Base-by-base conservation (phyloP, 73 alveolate species). In the Uronychia binucleata region DNA sequence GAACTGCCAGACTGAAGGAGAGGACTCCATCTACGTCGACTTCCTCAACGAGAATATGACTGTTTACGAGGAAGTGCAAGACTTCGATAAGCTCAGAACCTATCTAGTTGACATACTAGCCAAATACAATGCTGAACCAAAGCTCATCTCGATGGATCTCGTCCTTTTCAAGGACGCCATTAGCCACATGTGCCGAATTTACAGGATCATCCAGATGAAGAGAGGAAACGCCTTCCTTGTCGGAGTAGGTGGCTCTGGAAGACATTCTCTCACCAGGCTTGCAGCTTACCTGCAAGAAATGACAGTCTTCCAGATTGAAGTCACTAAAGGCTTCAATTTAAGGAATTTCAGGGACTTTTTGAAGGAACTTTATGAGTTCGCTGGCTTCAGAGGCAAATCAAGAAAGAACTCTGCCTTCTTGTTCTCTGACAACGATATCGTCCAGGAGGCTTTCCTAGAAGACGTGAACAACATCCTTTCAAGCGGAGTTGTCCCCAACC, bases 401-500 rank as follows among this genome's bases (percentile, higher is more conserved):
- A 75, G 57, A 77, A 77, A 78, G 46, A 85, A 77, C 35, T 80
- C 91, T 28, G 91, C 85, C 82, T 86, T 86, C 83, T 29, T 86
- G 26, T 97, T 97, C 95, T 87, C 98, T 58, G 99, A 97, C 80
- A 97, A 97, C 35, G 98, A 96, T 77, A 96, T 95, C 30, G 93
- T 92, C 33, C 93, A 95, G 57, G 99, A 97, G 88, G 91, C 98
- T 59, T 97, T 98, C 96, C 91, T 97, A 76, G 99, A 97, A 94
- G 99, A 99, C 84, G 99, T 99, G 0, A 98, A 98, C 93, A 99
- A 99, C 90, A 96, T 98, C 81, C 95, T 99, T 46, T 81, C 98
- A 77, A 93, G 97, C 26, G 99, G 99, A 1, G 99, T 97, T 86
- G 99, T 98, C 57, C 99, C 99, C 0, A 98, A 98, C 85, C 96